Conservation (phyloP, 805 yeast species). For the Suhomyces faveliae region DNA sequence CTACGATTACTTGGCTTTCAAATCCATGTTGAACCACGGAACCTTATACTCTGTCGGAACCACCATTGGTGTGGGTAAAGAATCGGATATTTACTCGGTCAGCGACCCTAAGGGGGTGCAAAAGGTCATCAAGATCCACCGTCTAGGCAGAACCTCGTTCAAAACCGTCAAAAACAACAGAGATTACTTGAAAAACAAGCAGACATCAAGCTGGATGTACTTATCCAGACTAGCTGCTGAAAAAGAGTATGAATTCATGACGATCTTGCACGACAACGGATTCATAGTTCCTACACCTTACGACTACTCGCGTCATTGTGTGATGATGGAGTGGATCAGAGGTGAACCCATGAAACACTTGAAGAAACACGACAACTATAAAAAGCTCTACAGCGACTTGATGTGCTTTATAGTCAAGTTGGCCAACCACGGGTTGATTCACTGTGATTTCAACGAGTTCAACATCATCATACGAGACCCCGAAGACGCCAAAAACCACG, state of each 20-base stretch:
- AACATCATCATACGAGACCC: slow-evolving; percentile 81
- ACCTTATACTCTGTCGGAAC: slow-evolving; percentile 77
- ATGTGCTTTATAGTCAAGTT: slow-evolving; percentile 84
- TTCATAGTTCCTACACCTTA: slow-evolving; percentile 86
- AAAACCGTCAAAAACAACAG: slow-evolving; percentile 89
- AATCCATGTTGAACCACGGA: slow-evolving; percentile 73
- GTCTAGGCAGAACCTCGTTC: slow-evolving; percentile 93
- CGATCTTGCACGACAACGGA: slow-evolving; percentile 66
- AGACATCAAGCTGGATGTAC: slow-evolving; percentile 89
- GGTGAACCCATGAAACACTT: slow-evolving; percentile 91
- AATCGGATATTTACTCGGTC: slow-evolving; percentile 89
- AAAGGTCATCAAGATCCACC: slow-evolving; percentile 82
- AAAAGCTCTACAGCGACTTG: slow-evolving; percentile 73
- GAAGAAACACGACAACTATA: slow-evolving; percentile 65
- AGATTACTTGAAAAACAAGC: slow-evolving; percentile 77
- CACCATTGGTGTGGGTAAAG: slow-evolving; percentile 95
- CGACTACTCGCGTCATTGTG: slow-evolving; percentile 88
- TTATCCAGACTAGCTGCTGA: slow-evolving; percentile 87
- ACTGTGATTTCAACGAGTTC: slow-evolving; percentile 97
- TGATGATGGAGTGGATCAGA: slow-evolving; percentile 84
- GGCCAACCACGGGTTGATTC: slow-evolving; percentile 87
- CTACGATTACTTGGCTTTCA: slow-evolving; percentile 87
- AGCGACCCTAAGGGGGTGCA: slow-evolving; percentile 62
- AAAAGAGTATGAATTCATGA: slow-evolving; percentile 89
- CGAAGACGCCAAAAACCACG: slow-evolving; percentile 47